Evolutionary conservation across 2,329 filamentous ascomycete species (phyloP), one percentile per base, ranked within the genome.

Genomic region (Botrytis paeoniae): DNA sequence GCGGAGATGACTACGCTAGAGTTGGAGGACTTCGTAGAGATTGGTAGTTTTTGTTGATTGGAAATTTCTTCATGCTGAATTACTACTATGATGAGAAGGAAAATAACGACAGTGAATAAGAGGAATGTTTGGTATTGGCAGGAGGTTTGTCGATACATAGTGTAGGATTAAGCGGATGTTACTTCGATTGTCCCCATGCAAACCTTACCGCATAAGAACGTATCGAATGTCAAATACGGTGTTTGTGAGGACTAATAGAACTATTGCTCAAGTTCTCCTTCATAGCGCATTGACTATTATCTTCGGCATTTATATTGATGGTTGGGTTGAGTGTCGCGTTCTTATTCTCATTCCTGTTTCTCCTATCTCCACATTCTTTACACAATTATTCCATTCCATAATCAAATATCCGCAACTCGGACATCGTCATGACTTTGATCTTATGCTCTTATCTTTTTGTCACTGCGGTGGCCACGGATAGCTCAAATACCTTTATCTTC

Each of bases 331-430:
- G 25, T 54, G 1, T n/a, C 25, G 48, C 25, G 12, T n/a, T 54
- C 10, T n/a, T 61, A 20, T n/a, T n/a, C 83, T 79, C 16, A 43
- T 59, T 35, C 57, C 57, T n/a, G 41, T 14, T 22, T 35, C 16
- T 66, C 4, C n/a, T 1, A n/a, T 18, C 35, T 59, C 45, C 41
- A 64, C 62, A 64, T 64, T 64, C 62, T 32, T 29, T 3, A 25
- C 2, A 8, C 8, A 32, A 45, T 32, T 39, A 45, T 64, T 64
- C 61, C 61, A 64, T 64, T 64, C 61, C 61, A 45, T 16, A 64
- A 45, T 5, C 35, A 25, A 37, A 25, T 10, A 0, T 1, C 59
- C 18, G 20, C 6, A 25, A 7, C 10, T 61, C 20, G 9, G 10
- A 20, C 6, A 35, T 35, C 4, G 25, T 3, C 4, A 37, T 22